Conservation (phyloP, 768 basidiomycete species). For the Tricholomella constricta region DNA sequence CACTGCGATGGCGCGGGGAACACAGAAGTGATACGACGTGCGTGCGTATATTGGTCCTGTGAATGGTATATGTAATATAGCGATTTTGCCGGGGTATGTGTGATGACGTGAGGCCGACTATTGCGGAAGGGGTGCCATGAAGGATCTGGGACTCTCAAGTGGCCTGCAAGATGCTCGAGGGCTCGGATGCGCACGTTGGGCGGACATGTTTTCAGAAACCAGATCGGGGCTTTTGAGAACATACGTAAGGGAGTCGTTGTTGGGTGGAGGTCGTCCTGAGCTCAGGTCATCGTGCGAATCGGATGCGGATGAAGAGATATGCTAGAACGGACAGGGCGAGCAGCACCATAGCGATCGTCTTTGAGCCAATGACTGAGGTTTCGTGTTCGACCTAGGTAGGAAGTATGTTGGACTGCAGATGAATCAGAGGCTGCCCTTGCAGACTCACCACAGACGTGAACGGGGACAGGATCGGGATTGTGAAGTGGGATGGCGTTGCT, state of each 20-base stretch:
- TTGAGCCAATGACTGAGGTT: constrained; percentile 60
- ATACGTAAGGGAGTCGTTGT: too few species aligned
- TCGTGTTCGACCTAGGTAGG: constrained; percentile 71
- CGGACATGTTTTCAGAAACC: too few species aligned
- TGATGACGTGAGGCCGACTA: too few species aligned
- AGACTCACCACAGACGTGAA: constrained; percentile 81
- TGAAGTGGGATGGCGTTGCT: constrained; percentile 60
- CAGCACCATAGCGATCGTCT: constrained; percentile 40
- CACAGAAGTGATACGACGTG: not conserved
- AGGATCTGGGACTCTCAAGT: too few species aligned
- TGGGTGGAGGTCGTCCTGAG: not conserved
- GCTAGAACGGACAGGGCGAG: constrained; percentile 40
- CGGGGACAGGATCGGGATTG: constrained; percentile 76
- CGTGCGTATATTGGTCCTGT: not conserved
- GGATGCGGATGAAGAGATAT: constrained; percentile 47
- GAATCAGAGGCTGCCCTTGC: constrained; percentile 21
- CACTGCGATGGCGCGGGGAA: constrained; percentile 39
- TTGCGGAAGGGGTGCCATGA: too few species aligned
- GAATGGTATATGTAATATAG: not conserved
- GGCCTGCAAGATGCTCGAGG: too few species aligned
- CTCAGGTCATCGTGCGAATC: constrained; percentile 25
- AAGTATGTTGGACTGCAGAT: not conserved
- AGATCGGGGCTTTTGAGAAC: too few species aligned
- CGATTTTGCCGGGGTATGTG: not conserved
- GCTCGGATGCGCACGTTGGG: too few species aligned